Evolutionary conservation across 2,329 filamentous ascomycete genomes (phyloP).

Genomic region (Plenodomus lindquistii): DNA sequence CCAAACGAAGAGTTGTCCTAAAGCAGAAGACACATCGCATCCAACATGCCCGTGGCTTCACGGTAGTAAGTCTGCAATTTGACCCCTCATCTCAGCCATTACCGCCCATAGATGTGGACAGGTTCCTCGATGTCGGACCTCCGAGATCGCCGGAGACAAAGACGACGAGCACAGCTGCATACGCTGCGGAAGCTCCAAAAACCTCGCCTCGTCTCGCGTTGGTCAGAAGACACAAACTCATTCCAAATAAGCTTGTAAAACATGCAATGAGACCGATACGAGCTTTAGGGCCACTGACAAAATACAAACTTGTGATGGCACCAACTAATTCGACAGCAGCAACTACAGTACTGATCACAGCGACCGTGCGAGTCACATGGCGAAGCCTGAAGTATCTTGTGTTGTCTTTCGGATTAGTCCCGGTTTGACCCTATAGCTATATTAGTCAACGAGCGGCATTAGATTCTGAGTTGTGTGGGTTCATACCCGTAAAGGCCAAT

Average conservation of each 20-base stretch:
- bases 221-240: conserved; percentile 21
- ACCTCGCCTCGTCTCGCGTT: conserved; percentile 27
- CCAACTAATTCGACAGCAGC: conserved; percentile 26
- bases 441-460: no score
- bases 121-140: no score
- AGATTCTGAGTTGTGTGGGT: no score
- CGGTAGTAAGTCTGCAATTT: no score
- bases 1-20: no score
- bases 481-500: conserved; percentile 7
- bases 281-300: conserved; percentile 9
- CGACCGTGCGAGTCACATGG: conserved; percentile 12
- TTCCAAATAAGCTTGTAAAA: conserved; percentile 26
- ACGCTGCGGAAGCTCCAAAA: conserved; percentile 29
- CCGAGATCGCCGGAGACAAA: conserved; percentile 26
- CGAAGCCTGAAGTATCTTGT: conserved; percentile 11
- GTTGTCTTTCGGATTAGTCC: conserved; percentile 1
- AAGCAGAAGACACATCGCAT: no score
- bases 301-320: conserved; percentile 24
- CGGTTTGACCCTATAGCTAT: conserved; percentile 3
- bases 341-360: conserved; percentile 4
- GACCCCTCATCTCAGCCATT: no score
- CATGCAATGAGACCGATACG: conserved; percentile 23
- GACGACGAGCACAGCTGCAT: conserved; percentile 26
- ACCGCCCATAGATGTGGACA: no score
- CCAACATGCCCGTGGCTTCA: no score